phyloP scores from a whole-genome alignment of 2,329 filamentous ascomycete genomes.

The Arthroderma sp. region DNA sequence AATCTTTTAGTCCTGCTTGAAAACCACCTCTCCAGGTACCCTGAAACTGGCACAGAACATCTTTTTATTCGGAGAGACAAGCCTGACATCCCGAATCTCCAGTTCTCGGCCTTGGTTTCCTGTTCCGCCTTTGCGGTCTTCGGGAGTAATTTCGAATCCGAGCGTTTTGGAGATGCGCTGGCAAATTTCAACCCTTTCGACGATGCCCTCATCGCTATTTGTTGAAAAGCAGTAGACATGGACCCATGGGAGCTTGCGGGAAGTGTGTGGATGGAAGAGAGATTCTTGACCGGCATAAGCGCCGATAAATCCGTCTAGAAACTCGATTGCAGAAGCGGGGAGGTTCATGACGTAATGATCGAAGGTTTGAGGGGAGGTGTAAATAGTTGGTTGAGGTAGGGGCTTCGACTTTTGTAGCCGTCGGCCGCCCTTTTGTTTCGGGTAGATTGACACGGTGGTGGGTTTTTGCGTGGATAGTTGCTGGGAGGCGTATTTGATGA shows the following conservation, averaged over 20 bases:
- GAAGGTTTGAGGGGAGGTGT: constrained; percentile 52
- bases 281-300: constrained; percentile 60
- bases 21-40: constrained; percentile 69
- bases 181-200: constrained; percentile 48
- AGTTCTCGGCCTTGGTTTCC: constrained; percentile 48
- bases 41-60: constrained; percentile 96
- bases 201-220: constrained; percentile 61
- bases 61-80: constrained; percentile 84
- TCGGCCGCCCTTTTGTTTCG: constrained; percentile 25
- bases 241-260: constrained; percentile 57
- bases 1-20: constrained; percentile 26
- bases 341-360: constrained; percentile 98
- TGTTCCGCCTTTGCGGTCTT: constrained; percentile 36
- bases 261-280: constrained; percentile 50
- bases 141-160: constrained; percentile 42
- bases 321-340: constrained; percentile 75
- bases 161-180: constrained; percentile 51
- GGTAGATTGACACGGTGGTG: constrained; percentile 40
- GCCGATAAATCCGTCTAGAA: constrained; percentile 64
- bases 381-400: constrained; percentile 29
- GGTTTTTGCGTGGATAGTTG: constrained; percentile 35
- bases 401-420: constrained; percentile 9
- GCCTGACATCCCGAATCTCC: constrained; percentile 53
- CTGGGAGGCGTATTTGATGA: constrained; percentile 60
- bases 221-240: constrained; percentile 92